Evolutionary conservation across 2,329 filamentous ascomycete species (phyloP), one percentile per base, ranked within the genome.

Genomic region (Epichloe glyceriae): DNA sequence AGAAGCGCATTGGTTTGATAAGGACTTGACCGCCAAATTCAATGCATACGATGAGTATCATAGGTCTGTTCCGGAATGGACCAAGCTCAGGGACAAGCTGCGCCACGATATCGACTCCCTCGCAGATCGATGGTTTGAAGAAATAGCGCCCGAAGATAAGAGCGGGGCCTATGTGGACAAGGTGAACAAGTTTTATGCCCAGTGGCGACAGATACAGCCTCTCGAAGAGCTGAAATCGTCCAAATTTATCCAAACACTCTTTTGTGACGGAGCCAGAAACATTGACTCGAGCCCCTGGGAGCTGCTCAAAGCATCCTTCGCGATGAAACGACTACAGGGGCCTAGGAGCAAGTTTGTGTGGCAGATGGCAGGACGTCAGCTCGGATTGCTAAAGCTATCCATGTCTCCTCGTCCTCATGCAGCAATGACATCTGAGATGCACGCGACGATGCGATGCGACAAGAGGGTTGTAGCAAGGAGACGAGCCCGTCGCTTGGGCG

Each of bases 291-390:
- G 66, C 26, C 60, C 55, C 3, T 80, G 75, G 75, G 65, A 68
- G 3, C 60, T 76, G 3, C 61, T 79, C 15, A 75, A 76, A 52
- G 77, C 76, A 0, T 77, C 75, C 1, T 64, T 64, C 3, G 61
- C 68, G 3, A 79, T 76, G 58, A 69, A 68, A 41, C 40, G 64
- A n/a, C 37, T 64, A 69, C 55, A 47, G 53, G 0, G 35, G 15
- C 3, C 15, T 52, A 4, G 0, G 52, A 47, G 0, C 51, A 61
- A 41, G 0, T 72, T 79, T 49, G 58, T 66, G 1, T 80, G 74
- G 73, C 61, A 60, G 11, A 67, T 79, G 53, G 70, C 70, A 0
- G 76, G 76, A 0, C 63, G 61, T 1, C 75, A 79, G 57, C 64
- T 79, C 2, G 70, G 67, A 7, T 60, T 61, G 35, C 65, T 80